Conservation (phyloP, 495 filamentous ascomycete species). For the Podospora conica region DNA sequence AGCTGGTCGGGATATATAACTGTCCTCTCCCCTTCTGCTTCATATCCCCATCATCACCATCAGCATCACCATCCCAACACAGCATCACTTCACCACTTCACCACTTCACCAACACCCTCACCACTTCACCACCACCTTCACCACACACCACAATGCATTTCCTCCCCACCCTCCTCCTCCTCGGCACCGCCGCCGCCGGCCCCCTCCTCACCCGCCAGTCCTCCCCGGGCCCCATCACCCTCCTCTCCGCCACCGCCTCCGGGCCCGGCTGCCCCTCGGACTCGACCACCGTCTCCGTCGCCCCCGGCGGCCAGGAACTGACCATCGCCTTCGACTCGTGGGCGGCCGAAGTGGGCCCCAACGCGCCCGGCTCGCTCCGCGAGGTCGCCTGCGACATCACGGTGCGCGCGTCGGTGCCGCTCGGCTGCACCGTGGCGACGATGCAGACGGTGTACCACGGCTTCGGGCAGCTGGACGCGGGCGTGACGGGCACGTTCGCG, state of each 20-base stretch:
- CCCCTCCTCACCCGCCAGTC: neutral
- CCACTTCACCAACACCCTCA: neutral
- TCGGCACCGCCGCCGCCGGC: neutral
- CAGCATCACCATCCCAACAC: neutral
- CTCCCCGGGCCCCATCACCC: neutral
- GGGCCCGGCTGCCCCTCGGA: neutral
- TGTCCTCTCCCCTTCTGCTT: neutral
- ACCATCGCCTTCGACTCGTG: slow-evolving; percentile 2
- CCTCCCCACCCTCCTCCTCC: neutral
- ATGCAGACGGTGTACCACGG: neutral
- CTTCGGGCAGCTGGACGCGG: neutral
- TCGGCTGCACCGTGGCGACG: slow-evolving; percentile 4
- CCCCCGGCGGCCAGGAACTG: neutral
- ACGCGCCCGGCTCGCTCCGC: neutral
- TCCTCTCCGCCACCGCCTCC: neutral
- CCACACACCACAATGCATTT: neutral
- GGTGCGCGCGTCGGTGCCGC: neutral
- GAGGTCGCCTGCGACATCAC: slow-evolving; percentile 5
- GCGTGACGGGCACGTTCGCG: slow-evolving; percentile 5
- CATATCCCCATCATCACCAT: neutral
- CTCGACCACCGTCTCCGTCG: neutral
- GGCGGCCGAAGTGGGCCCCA: neutral
- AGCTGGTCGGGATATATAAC: neutral
- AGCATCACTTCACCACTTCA: neutral
- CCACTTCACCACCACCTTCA: neutral